Conservation (phyloP, 441 rosid genomes). For the Gossypium davidsonii region DNA sequence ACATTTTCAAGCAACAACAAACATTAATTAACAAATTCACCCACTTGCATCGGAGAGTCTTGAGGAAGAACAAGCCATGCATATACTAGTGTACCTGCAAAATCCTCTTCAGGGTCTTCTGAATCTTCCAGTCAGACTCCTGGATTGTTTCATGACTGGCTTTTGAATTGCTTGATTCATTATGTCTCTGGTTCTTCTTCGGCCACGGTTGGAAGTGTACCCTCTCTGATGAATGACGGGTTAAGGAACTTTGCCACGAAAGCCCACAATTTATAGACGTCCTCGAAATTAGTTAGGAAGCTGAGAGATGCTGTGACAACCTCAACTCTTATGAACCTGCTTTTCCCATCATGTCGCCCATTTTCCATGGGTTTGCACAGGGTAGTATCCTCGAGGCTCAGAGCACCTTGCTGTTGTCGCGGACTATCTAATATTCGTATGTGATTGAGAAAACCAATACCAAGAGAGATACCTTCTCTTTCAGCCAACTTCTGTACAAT, state of each 20-base stretch:
- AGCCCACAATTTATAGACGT: constrained; percentile 86
- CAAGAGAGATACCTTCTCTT: constrained; percentile 77
- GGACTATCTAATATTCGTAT: constrained; percentile 63
- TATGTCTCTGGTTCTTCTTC: constrained; percentile 63
- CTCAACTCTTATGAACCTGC: constrained; percentile 64
- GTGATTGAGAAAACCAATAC: constrained; percentile 80
- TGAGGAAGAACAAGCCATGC: constrained; percentile 28
- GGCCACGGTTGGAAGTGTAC: constrained; percentile 57
- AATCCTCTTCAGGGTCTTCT: constrained; percentile 15
- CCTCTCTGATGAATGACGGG: constrained; percentile 61
- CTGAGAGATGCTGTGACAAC: constrained; percentile 94
- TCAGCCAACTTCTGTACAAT: constrained; percentile 85
- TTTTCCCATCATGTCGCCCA: constrained; percentile 53
- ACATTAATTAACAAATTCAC: constrained; percentile 52
- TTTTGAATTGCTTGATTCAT: neutral
- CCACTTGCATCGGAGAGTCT: constrained; percentile 30
- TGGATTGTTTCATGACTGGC: constrained; percentile 1
- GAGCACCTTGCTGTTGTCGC: constrained; percentile 39
- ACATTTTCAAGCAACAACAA: constrained; percentile 28
- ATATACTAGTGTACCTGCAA: neutral
- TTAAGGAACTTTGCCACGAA: constrained; percentile 79
- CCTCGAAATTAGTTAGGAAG: constrained; percentile 88
- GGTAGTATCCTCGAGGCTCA: constrained; percentile 52
- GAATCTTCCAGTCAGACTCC: constrained; percentile 37
- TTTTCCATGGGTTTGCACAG: constrained; percentile 59